Conservation (phyloP, 179 eudicot genomes). For the Dionaea muscipula region DNA sequence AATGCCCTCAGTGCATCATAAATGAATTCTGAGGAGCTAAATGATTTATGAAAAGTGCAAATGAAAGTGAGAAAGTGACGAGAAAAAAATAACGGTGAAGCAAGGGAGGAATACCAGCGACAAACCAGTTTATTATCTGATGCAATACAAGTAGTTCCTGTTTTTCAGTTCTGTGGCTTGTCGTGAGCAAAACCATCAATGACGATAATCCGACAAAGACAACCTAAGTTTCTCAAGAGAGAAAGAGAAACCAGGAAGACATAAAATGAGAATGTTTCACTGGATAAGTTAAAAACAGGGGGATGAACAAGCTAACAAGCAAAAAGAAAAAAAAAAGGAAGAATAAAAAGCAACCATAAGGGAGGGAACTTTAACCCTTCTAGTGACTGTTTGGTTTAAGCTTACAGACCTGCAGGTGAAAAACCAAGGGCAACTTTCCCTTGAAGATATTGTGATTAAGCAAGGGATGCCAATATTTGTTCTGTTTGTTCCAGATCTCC, state of each 20-base stretch:
- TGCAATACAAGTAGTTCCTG: conserved; percentile 63
- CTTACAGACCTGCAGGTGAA: conserved; percentile 52
- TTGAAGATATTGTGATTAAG: conserved; percentile 35
- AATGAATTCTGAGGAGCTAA: too few relatives aligned
- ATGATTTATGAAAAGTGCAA: too few relatives aligned
- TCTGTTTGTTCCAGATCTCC: conserved; percentile 32
- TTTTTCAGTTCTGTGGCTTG: conserved; percentile 71
- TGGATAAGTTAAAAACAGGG: neutral
- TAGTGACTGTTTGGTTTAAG: neutral
- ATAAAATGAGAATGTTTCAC: conserved; percentile 1
- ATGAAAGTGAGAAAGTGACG: neutral
- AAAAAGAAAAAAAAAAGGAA: neutral
- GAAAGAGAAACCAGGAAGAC: conserved; percentile 10
- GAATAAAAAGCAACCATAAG: neutral
- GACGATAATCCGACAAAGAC: conserved; percentile 71
- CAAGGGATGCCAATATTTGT: conserved; percentile 55
- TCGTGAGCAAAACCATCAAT: conserved; percentile 69
- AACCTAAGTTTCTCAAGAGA: conserved; percentile 27
- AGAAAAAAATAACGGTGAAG: neutral
- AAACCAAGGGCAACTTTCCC: conserved; percentile 46
- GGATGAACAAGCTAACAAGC: too few relatives aligned
- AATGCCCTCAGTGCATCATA: too few relatives aligned
- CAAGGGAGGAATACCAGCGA: conserved; percentile 44
- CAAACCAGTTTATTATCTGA: conserved; percentile 74
- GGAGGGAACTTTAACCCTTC: neutral